Conservation (phyloP, 177 flowering plant species). For the Vitis hybrid region DNA sequence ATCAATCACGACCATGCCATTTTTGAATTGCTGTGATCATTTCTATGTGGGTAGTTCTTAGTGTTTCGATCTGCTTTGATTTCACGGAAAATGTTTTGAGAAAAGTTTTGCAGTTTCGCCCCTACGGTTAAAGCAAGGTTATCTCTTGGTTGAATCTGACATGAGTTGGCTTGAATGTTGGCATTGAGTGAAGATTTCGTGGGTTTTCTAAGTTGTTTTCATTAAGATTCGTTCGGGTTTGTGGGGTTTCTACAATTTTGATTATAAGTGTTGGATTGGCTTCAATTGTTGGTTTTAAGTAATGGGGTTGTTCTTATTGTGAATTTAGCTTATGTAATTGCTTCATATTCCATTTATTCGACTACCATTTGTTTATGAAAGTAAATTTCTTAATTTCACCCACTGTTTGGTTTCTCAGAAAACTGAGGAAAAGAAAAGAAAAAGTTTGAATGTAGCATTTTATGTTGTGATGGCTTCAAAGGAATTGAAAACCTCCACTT, state of each 20-base stretch:
- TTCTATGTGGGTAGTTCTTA: neutral
- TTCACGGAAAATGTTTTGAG: neutral
- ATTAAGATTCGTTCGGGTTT: neutral
- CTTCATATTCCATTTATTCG: neutral
- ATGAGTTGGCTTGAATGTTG: neutral
- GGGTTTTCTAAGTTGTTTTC: conserved; percentile 1
- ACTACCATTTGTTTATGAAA: neutral
- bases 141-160: neutral
- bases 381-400: no score
- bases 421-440: no score
- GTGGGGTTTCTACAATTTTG: neutral
- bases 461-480: no score
- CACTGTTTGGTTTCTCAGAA: no score
- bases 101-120: neutral
- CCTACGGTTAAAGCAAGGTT: neutral
- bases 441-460: no score
- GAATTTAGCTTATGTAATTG: neutral
- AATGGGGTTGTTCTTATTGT: neutral
- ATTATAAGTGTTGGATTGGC: no score
- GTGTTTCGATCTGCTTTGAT: conserved; percentile 5
- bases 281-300: neutral
- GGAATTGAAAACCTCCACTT: no score
- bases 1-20: neutral
- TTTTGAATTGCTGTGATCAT: neutral
- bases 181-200: neutral